Evolutionary conservation across 1,284 basidiomycete genomes (phyloP).

Genomic region (Singerocomus inundabilis): DNA sequence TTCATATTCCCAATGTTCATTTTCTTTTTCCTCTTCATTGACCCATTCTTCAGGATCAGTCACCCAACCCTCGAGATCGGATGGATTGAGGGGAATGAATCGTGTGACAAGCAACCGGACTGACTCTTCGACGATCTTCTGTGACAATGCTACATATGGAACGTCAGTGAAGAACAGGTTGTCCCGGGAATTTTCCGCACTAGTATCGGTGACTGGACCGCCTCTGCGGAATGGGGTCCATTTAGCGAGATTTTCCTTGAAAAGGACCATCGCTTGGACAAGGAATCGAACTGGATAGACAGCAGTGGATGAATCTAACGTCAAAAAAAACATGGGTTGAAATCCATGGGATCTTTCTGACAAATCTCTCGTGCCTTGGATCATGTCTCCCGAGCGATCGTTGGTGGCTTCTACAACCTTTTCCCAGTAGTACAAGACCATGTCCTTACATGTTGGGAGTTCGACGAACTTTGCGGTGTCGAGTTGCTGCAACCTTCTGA

Average conservation of each 20-base stretch:
- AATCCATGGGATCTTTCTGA: not conserved
- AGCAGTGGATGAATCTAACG: constrained; percentile 48
- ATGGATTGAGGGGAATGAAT: constrained; percentile 77
- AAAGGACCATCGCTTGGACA: constrained; percentile 84
- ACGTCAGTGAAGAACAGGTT: constrained; percentile 17
- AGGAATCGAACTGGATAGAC: constrained; percentile 77
- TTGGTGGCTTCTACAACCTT: constrained; percentile 68
- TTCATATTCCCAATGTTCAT: constrained; percentile 86
- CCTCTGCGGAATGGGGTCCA: constrained; percentile 66
- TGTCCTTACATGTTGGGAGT: constrained; percentile 60
- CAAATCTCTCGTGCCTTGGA: constrained; percentile 47
- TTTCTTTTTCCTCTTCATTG: constrained; percentile 80
- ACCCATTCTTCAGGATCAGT: constrained; percentile 90
- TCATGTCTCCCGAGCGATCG: constrained; percentile 44
- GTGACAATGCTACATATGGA: constrained; percentile 57
- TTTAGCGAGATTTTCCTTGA: constrained; percentile 79
- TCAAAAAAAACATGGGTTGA: not conserved
- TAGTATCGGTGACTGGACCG: constrained; percentile 55
- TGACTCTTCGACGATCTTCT: constrained; percentile 75
- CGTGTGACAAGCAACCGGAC: constrained; percentile 77
- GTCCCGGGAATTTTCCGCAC: constrained; percentile 37
- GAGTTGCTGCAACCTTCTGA: constrained; percentile 68
- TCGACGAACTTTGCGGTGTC: constrained; percentile 56
- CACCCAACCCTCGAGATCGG: constrained; percentile 78
- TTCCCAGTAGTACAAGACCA: constrained; percentile 76